Base-by-base conservation (phyloP, 257 asterid genomes). In the Mitragyna speciosa region DNA sequence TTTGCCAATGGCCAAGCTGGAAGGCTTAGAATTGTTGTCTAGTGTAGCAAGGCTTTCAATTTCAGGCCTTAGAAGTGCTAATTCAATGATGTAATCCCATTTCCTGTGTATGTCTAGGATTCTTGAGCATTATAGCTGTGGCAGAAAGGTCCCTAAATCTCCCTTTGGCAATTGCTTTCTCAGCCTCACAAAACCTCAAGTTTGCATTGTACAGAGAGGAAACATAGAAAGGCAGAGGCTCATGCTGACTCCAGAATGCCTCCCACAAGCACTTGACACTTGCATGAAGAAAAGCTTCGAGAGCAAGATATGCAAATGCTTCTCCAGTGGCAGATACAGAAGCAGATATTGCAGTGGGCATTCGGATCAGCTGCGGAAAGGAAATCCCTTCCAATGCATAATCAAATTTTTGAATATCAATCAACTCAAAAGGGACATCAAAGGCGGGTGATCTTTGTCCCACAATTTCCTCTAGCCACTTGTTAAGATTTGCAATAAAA, bases 391-490 rank as follows among this genome's bases (percentile, higher is more conserved):
- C 99, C 56, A 96, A 86, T 47, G 98, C 97, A 78, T 96, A 96
- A 83, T 96, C 99, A 75, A 94, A 96, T 85, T 96, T 92, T 69
- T 94, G 98, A 84, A 96, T 94, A 82, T 96, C 99, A 77, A 96
- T 88, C 84, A 91, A 86, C 90, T 96, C 97, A 73, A 96, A 96
- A 81, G 98, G 99, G 71, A 89, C 89, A 73, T 10, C 54, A 7
- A 9, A 48, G 10, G 54, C 54, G 2, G 12, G 14, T 48, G 15
- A 48, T 9, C 15, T 12, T 47, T 47, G 51, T 47, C 6, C 51
- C 51, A 47, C 51, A 47, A 47, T 47, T 47, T 47, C 51, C 51
- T 47, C 51, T 47, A 47, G 51, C 51, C 51, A 47, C 51, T 47
- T 47, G 6, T 47, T 47, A 47, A 47, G 51, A 8, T 47, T 47